These are phyloP conservation scores for Mimosa bimucronata DNA, from an alignment of 306 rosid genomes.

Conservation along the genomic window DNA sequence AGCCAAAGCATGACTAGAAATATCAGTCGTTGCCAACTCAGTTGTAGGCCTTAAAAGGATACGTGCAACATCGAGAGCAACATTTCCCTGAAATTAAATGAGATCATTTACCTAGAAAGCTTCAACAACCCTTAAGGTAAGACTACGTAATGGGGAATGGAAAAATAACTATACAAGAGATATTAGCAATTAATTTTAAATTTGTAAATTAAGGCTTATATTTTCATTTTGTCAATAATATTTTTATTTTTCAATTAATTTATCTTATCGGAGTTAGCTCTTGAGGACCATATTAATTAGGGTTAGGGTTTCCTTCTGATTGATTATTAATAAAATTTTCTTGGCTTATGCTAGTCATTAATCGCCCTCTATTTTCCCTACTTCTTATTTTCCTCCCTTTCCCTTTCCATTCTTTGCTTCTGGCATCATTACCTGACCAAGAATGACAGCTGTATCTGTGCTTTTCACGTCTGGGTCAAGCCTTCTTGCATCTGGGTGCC, in stretches of 20 bases:
- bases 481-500: constrained; percentile 82
- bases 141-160: constrained; percentile 30
- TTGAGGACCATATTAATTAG: background rate
- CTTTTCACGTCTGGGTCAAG: constrained; percentile 76
- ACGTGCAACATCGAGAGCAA: constrained; percentile 91
- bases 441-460: constrained; percentile 84
- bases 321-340: background rate
- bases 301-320: background rate
- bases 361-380: background rate
- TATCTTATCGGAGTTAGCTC: background rate
- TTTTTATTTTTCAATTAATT: background rate
- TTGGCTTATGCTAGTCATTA: background rate
- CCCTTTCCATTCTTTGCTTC: background rate
- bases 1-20: constrained; percentile 83
- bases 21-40: constrained; percentile 83
- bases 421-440: constrained; percentile 69
- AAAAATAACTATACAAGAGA: background rate
- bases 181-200: background rate
- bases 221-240: background rate
- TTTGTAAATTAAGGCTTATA: background rate
- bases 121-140: background rate
- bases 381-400: background rate
- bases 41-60: constrained; percentile 73
- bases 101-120: constrained; percentile 27
- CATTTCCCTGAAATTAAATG: constrained; percentile 80